Percentiles rank a stretch among this genome's conserved stretches.
Conservation (phyloP, 768 basidiomycete species). For the Lactarius deliciosus region DNA sequence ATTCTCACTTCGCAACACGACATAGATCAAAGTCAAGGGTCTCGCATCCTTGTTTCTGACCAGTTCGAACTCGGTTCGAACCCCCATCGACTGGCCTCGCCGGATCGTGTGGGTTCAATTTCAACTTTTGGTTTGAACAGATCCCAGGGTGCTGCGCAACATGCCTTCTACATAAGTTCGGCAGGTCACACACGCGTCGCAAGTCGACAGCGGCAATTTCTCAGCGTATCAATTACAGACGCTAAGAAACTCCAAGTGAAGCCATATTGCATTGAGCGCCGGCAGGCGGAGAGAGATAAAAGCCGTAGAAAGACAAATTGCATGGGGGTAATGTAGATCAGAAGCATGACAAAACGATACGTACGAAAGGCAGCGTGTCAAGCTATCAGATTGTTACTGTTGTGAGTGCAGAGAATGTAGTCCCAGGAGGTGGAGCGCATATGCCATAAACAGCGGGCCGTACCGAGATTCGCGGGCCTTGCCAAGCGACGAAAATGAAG, state of each 20-base stretch:
- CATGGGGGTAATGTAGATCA: conserved; percentile 14
- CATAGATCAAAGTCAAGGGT: not conserved
- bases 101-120: conserved; percentile 14
- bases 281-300: not conserved
- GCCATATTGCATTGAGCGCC: conserved; percentile 2
- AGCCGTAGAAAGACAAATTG: conserved; percentile 8
- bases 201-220: not conserved
- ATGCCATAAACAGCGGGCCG: conserved; percentile 8
- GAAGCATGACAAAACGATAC: not conserved
- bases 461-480: conserved; percentile 10
- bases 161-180: conserved; percentile 10
- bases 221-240: conserved; percentile 6
- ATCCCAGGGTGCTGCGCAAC: conserved; percentile 14
- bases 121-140: conserved; percentile 8
- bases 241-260: conserved; percentile 3
- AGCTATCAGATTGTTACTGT: conserved; percentile 3
- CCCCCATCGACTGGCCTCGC: conserved; percentile 4
- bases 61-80: conserved; percentile 24
- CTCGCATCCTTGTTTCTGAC: not conserved
- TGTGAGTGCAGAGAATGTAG: not conserved
- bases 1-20: not conserved
- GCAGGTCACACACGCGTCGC: not conserved
- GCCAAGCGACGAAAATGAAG: not conserved
- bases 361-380: not conserved
- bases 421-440: not conserved